Conservation (phyloP, 2,329 filamentous ascomycete genomes). For the Xylaria sp. region DNA sequence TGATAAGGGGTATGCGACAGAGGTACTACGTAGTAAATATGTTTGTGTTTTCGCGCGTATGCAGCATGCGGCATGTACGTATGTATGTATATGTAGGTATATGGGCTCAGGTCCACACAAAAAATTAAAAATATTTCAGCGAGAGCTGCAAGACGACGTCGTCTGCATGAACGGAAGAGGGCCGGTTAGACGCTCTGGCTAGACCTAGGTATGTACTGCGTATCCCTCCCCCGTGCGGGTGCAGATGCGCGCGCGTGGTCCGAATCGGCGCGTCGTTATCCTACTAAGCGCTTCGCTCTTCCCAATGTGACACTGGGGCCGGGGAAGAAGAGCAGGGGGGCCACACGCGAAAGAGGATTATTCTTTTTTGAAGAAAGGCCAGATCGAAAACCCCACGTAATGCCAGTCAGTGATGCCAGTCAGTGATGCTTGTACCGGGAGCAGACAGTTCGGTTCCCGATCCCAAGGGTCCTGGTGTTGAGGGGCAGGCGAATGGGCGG, state of each 20-base stretch:
- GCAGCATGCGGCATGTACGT: conserved; percentile 10
- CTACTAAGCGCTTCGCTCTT: conserved; percentile 18
- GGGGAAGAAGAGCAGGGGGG: conserved; percentile 12
- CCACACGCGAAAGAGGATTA: conserved; percentile 6
- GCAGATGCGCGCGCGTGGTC: conserved; percentile 19
- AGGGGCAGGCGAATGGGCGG: conserved; percentile 36
- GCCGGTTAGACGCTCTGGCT: neutral
- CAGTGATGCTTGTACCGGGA: conserved; percentile 27
- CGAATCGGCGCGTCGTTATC: conserved; percentile 15
- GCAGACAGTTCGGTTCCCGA: conserved; percentile 28
- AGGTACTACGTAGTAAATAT: conserved; percentile 27
- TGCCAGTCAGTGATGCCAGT: too few species aligned
- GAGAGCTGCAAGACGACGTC: conserved; percentile 23
- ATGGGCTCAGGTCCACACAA: conserved; percentile 19
- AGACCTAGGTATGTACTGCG: conserved; percentile 5
- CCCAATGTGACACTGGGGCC: conserved; percentile 17
- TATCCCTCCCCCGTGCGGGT: conserved; percentile 13
- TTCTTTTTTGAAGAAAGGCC: conserved; percentile 22
- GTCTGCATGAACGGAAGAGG: conserved; percentile 21
- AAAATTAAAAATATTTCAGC: conserved; percentile 19
- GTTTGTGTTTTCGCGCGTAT: conserved; percentile 26
- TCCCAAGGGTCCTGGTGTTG: conserved; percentile 20
- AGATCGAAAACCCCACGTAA: conserved; percentile 26
- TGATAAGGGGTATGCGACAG: conserved; percentile 20
- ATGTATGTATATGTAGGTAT: conserved; percentile 16